Base-by-base conservation (phyloP, 1,284 basidiomycete species). In the Ceratobasidium sp. region DNA sequence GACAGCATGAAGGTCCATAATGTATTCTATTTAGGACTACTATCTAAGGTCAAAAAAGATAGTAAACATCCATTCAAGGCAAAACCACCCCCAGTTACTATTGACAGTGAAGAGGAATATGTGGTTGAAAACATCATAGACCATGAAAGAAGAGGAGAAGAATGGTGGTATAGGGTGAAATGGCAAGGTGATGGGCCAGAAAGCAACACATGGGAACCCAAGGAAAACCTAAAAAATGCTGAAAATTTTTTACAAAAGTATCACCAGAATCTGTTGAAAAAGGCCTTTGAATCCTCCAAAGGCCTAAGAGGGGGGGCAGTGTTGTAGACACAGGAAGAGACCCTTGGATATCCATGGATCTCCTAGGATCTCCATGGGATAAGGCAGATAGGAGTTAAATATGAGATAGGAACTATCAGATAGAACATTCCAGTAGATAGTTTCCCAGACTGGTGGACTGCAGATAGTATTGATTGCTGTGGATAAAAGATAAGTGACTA, bases 81-180 rank as follows among this genome's bases (percentile, higher is more conserved):
- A n/a, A 25, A 47, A 33, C 57, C 44, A 2, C 16, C 21, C 2
- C 57, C 21, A 2, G 69, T 13, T n/a, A 29, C 72, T 14, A 44
- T 69, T 6, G 69, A 68, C 8, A 50, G 72, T 33, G 36, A 33
- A 16, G 72, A 59, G 13, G 42, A 47, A 30, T 59, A 73, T 19
- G 59, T 72, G 42, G 72, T 75, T 2, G 67, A 73, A 30, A 14
- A 27, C 2, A 72, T 76, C n/a, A 44, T 75, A 0, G 70, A 30
- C 25, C 47, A 41, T 1, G 1, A 27, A 7, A 2, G 23, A 33
- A 46, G 7, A 46, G 16, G 16, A n/a, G n/a, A 27, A 2, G 7
- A 16, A 16, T 21, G 44, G 2, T 44, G 27, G 6, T 47, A 59
- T 33, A 25, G 25, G 8, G 39, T 57, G 2, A 25, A 30, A 30